Percentiles rank a stretch among this genome's conserved stretches.
Conservation (phyloP, 2,329 filamentous ascomycete genomes). For the Cercospora zeina region DNA sequence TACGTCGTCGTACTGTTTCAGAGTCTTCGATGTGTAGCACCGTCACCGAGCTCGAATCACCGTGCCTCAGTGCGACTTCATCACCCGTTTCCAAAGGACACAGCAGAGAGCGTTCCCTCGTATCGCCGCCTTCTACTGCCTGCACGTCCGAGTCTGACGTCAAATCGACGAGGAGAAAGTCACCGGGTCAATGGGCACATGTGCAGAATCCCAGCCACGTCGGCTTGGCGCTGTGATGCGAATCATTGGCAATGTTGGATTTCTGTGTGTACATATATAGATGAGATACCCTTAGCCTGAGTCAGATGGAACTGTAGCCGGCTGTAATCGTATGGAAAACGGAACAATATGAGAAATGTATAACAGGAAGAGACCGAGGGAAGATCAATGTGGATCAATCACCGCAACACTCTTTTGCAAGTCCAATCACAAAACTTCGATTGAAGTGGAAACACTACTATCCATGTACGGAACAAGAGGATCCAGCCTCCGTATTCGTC, state of each 20-base stretch:
- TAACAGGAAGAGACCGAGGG: background rate
- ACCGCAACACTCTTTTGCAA: too few relatives aligned
- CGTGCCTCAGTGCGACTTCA: constrained; percentile 27
- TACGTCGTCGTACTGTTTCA: constrained; percentile 25
- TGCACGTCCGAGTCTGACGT: constrained; percentile 21
- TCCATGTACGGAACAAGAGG: too few relatives aligned
- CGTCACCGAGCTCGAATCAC: constrained; percentile 31
- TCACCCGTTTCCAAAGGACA: constrained; percentile 33
- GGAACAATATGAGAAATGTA: background rate
- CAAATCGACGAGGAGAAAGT: constrained; percentile 14
- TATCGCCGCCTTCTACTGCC: constrained; percentile 24
- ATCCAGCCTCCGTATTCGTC: too few relatives aligned
- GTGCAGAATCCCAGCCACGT: constrained; percentile 23
- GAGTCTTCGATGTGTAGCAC: constrained; percentile 29
- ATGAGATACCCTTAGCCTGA: constrained; percentile 21
- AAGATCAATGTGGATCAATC: background rate
- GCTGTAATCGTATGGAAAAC: constrained; percentile 8
- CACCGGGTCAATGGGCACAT: constrained; percentile 7
- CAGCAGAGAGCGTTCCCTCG: constrained; percentile 29
- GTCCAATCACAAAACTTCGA: too few relatives aligned
- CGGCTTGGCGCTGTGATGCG: constrained; percentile 26
- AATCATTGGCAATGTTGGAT: background rate
- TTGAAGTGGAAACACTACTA: too few relatives aligned
- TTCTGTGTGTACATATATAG: constrained; percentile 18
- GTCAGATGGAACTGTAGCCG: background rate